Conservation (phyloP, 331 rosid genomes). For the Cucumis variabilis region DNA sequence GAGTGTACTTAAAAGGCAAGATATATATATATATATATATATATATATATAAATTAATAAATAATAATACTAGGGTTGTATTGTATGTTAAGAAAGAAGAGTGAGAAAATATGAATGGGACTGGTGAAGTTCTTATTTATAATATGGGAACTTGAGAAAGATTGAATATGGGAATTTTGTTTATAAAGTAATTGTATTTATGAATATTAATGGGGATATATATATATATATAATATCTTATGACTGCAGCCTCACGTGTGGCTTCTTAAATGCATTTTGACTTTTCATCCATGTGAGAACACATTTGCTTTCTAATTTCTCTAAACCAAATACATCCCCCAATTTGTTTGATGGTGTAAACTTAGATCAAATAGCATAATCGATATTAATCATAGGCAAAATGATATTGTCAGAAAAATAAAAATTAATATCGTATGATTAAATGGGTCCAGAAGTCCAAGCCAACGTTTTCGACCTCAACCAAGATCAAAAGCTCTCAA, state of each 20-base stretch:
- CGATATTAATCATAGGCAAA: too few relatives aligned
- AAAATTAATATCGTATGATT: too few relatives aligned
- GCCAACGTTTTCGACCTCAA: too few relatives aligned
- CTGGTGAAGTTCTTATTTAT: background rate
- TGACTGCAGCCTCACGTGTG: slow-evolving; percentile 62
- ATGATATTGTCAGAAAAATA: too few relatives aligned
- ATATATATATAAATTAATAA: background rate
- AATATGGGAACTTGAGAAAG: background rate
- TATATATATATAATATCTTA: background rate
- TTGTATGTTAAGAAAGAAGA: slow-evolving; percentile 31
- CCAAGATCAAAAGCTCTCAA: too few relatives aligned
- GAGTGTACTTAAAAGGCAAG: slow-evolving; percentile 55
- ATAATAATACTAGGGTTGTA: slow-evolving; percentile 19
- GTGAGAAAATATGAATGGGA: background rate
- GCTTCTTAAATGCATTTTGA: slow-evolving; percentile 83
- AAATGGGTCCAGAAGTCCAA: too few relatives aligned
- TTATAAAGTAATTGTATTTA: background rate
- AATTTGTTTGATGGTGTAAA: too few relatives aligned
- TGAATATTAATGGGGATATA: background rate
- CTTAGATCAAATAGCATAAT: too few relatives aligned
- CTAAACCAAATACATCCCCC: too few relatives aligned
- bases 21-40: background rate
- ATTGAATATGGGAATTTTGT: slow-evolving; percentile 6
- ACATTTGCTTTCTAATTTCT: slow-evolving; percentile 53
- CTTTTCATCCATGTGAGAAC: slow-evolving; percentile 71